Percentiles rank a stretch among this genome's conserved stretches.
Conservation (phyloP, 495 filamentous ascomycete species). For the Pseudevernia furfuracea region DNA sequence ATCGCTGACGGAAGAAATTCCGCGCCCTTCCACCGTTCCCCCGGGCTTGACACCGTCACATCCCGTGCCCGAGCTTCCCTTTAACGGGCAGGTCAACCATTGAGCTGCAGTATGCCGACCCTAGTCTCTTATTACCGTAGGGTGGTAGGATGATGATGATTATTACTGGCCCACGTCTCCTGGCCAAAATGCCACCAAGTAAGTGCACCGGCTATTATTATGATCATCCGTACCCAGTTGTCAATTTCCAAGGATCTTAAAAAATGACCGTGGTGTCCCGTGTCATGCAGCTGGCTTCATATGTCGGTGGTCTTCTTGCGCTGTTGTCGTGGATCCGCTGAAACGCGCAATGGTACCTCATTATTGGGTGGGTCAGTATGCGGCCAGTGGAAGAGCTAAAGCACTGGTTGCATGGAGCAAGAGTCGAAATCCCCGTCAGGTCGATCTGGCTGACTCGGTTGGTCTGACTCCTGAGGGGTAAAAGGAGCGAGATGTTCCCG, state of each 20-base stretch:
- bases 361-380: constrained; percentile 1
- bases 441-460: constrained; percentile 2
- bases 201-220: too few species aligned
- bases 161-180: background rate
- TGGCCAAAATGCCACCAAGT: too few species aligned
- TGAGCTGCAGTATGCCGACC: background rate
- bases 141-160: too few species aligned
- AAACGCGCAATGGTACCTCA: background rate
- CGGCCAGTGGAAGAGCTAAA: background rate
- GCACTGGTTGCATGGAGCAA: background rate
- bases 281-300: background rate
- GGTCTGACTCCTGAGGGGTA: background rate
- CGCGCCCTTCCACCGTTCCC: background rate
- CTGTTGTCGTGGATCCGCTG: background rate
- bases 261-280: background rate
- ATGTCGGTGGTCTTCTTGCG: background rate
- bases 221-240: too few species aligned
- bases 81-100: background rate
- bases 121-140: background rate
- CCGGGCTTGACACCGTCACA: too few species aligned
- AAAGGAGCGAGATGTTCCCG: background rate
- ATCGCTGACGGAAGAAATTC: background rate
- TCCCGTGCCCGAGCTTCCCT: background rate
- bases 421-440: background rate
- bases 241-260: background rate